These are phyloP conservation scores for Biancaea sappan DNA, from an alignment of 306 rosid species.

Conservation along the genomic window DNA sequence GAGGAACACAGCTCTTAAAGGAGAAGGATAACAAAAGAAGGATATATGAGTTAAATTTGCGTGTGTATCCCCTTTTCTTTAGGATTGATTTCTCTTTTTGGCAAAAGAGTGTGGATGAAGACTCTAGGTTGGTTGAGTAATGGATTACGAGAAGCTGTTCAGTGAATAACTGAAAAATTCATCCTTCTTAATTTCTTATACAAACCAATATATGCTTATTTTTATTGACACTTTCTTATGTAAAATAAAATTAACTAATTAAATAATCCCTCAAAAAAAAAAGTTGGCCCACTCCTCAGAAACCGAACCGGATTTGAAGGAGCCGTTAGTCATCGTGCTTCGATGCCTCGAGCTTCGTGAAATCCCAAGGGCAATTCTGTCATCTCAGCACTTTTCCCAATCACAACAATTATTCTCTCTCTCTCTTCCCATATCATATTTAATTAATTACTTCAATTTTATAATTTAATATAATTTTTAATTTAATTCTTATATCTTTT, in stretches of 20 bases:
- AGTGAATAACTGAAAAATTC: no score
- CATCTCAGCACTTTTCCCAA: constrained; percentile 35
- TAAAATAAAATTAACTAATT: no score
- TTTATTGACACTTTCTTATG: no score
- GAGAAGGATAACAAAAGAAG: not conserved
- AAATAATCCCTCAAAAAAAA: not conserved
- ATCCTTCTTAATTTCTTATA: no score
- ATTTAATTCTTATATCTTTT: no score
- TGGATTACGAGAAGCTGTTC: not conserved
- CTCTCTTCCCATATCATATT: not conserved
- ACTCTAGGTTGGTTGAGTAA: not conserved
- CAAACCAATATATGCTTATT: no score
- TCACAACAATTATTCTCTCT: not conserved
- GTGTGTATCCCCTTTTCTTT: constrained; percentile 10
- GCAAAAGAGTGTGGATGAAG: not conserved
- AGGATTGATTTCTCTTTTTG: not conserved
- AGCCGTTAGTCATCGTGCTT: constrained; percentile 43
- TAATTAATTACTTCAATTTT: no score
- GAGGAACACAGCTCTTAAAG: not conserved
- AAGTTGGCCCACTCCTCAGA: not conserved
- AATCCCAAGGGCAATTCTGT: constrained; percentile 47
- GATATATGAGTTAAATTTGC: not conserved
- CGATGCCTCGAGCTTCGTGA: constrained; percentile 19
- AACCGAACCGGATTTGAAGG: constrained; percentile 47
- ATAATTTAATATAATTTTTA: no score